Conservation (phyloP, 129 eudicot species). For the Flaveria bidentis region DNA sequence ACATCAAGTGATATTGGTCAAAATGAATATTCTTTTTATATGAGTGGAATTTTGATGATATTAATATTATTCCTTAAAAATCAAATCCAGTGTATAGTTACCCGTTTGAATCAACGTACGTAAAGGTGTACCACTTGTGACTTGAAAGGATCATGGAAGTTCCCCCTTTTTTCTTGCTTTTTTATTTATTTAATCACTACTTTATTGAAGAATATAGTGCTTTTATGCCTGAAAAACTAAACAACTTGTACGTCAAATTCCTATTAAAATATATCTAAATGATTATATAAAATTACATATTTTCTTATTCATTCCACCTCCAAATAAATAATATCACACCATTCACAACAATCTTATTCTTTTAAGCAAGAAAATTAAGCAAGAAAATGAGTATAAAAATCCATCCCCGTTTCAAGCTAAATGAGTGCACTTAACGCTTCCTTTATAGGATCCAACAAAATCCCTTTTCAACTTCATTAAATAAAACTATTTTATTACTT, state of each 20-base stretch:
- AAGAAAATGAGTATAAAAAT: neutral
- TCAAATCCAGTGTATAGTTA: neutral
- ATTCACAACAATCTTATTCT: too few species aligned
- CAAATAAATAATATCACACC: too few species aligned
- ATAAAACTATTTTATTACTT: slow-evolving; percentile 13
- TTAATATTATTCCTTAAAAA: neutral
- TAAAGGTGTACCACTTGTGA: slow-evolving; percentile 11
- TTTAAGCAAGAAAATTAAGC: neutral
- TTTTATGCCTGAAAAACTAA: slow-evolving; percentile 19
- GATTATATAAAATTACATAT: too few species aligned
- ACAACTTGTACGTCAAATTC: slow-evolving; percentile 15
- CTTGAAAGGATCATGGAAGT: slow-evolving; percentile 22
- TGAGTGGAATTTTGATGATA: neutral
- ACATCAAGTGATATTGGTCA: neutral
- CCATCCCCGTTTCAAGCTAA: neutral
- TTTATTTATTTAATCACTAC: neutral
- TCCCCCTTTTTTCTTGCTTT: neutral
- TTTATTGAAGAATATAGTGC: slow-evolving; percentile 11
- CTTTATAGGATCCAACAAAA: slow-evolving; percentile 12
- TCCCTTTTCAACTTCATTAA: neutral
- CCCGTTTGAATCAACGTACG: slow-evolving; percentile 5
- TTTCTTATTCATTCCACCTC: too few species aligned
- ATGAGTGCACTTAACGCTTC: neutral
- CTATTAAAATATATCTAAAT: neutral
- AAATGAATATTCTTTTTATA: neutral